Conservation (phyloP, 1,284 basidiomycete genomes). For the Apiotrichum brassicae region DNA sequence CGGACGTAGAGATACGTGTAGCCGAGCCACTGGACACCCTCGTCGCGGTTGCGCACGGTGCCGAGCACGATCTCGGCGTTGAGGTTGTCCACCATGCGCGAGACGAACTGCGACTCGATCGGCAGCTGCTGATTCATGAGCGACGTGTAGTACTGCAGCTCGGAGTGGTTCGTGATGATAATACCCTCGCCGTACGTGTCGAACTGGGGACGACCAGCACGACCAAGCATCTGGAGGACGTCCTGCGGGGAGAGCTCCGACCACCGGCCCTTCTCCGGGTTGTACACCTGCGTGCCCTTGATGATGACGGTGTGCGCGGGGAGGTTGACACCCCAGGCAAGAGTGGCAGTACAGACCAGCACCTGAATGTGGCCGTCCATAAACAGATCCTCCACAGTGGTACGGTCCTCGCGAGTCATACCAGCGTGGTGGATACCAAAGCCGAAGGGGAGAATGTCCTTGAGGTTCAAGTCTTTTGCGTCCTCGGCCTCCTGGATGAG, state of each 20-base stretch:
- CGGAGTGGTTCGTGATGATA: slow-evolving; percentile 96
- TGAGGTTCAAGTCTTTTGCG: slow-evolving; percentile 75
- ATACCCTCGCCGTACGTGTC: slow-evolving; percentile 97
- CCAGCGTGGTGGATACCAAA: slow-evolving; percentile 99
- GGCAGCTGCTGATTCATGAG: slow-evolving; percentile 92
- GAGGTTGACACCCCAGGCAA: slow-evolving; percentile 99
- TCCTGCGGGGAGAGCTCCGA: slow-evolving; percentile 93
- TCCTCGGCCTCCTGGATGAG: slow-evolving; percentile 75
- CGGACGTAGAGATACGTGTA: slow-evolving; percentile 96
- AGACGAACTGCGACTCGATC: slow-evolving; percentile 93
- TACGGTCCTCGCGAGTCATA: slow-evolving; percentile 90
- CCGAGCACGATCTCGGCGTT: slow-evolving; percentile 98
- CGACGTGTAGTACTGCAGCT: slow-evolving; percentile 93
- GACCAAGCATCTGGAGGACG: slow-evolving; percentile 96
- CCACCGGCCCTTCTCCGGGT: slow-evolving; percentile 98
- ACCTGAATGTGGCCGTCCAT: slow-evolving; percentile 89
- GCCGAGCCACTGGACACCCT: slow-evolving; percentile 95
- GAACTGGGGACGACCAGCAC: slow-evolving; percentile 95
- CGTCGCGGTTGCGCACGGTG: slow-evolving; percentile 89
- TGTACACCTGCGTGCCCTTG: slow-evolving; percentile 99
- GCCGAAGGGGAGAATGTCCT: slow-evolving; percentile 90
- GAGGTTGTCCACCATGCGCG: slow-evolving; percentile 87
- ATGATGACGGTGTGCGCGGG: slow-evolving; percentile 98
- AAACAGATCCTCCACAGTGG: slow-evolving; percentile 91
- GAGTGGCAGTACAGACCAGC: slow-evolving; percentile 91